A percentile compares a stretch with the other conserved stretches of the same genome.
Evolutionary conservation across 352 stramenopile species (phyloP).

Genomic region (Blastocystis hominis): DNA sequence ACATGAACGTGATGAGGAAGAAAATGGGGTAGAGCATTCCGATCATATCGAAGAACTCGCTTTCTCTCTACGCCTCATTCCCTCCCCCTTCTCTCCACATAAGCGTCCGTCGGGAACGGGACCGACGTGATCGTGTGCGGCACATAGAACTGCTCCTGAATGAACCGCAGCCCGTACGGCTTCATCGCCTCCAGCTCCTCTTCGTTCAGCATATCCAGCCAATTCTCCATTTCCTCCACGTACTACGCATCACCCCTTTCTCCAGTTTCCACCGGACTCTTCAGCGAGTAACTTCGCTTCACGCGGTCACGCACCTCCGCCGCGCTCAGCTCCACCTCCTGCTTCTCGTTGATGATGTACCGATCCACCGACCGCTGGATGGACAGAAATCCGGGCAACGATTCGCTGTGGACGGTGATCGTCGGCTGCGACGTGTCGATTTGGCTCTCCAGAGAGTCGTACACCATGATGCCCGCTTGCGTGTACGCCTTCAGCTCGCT

Average conservation of each 20-base stretch:
- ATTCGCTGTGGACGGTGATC: neutral
- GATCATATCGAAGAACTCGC: slow-evolving; percentile 72
- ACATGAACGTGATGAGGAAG: slow-evolving; percentile 81
- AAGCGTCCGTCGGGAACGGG: slow-evolving; percentile 33
- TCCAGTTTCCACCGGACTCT: neutral
- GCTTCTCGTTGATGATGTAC: slow-evolving; percentile 26
- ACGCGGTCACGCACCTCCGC: neutral
- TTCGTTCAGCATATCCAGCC: slow-evolving; percentile 39
- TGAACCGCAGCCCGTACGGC: slow-evolving; percentile 32
- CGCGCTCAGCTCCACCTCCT: neutral
- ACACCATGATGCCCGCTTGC: neutral
- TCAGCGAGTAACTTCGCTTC: neutral
- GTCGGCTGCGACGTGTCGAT: neutral
- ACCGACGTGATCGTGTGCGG: neutral
- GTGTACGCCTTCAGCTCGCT: neutral
- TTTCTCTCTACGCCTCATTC: slow-evolving; percentile 18
- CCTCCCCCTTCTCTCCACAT: neutral
- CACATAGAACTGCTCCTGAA: slow-evolving; percentile 7
- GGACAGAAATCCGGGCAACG: neutral
- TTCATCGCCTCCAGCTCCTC: slow-evolving; percentile 47
- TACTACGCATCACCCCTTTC: neutral
- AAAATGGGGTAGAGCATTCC: slow-evolving; percentile 73
- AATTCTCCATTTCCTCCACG: neutral
- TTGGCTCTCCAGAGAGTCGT: slow-evolving; percentile 19
- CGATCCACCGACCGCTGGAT: slow-evolving; percentile 17